phyloP scores from a whole-genome alignment of 306 rosid genomes.

The Amphicarpaea edgeworthii region DNA sequence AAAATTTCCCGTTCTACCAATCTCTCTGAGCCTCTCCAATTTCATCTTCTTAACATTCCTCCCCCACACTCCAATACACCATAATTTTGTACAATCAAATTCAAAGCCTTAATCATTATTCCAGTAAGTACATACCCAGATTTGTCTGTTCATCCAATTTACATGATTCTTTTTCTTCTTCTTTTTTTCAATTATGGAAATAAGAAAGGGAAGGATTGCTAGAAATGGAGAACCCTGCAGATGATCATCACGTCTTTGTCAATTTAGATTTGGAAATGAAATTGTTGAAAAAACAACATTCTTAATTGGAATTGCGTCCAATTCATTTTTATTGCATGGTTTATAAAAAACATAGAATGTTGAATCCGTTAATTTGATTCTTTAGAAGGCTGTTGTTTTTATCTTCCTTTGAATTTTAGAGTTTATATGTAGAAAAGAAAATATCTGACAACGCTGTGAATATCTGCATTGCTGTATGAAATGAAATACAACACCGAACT shows the following conservation, averaged over 20 bases:
- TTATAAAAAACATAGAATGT: background rate
- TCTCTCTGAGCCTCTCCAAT: conserved; percentile 13
- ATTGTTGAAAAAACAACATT: conserved; percentile 12
- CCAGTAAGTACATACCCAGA: conserved; percentile 23
- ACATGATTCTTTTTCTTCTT: background rate
- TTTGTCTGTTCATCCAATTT: background rate
- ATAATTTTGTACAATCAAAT: conserved; percentile 12
- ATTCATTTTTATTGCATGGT: conserved; percentile 20
- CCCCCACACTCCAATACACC: conserved; percentile 8
- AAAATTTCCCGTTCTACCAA: conserved; percentile 6
- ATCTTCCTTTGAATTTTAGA: conserved; percentile 14
- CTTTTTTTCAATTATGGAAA: conserved; percentile 13
- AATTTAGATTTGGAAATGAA: background rate
- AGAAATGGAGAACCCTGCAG: background rate
- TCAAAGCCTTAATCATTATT: conserved; percentile 16
- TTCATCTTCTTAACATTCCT: conserved; percentile 10
- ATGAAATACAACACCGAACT: background rate
- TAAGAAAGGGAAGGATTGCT: background rate
- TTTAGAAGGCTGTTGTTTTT: background rate
- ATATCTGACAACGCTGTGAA: background rate
- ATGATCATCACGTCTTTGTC: background rate
- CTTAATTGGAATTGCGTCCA: background rate
- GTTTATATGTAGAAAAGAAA: background rate
- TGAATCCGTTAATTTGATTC: conserved; percentile 1
- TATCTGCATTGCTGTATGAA: conserved; percentile 35